Evolutionary conservation across 192 early-diverging fungal species (phyloP), one percentile per base, ranked within the genome.

Genomic region (Phlyctochytrium bullatum): DNA sequence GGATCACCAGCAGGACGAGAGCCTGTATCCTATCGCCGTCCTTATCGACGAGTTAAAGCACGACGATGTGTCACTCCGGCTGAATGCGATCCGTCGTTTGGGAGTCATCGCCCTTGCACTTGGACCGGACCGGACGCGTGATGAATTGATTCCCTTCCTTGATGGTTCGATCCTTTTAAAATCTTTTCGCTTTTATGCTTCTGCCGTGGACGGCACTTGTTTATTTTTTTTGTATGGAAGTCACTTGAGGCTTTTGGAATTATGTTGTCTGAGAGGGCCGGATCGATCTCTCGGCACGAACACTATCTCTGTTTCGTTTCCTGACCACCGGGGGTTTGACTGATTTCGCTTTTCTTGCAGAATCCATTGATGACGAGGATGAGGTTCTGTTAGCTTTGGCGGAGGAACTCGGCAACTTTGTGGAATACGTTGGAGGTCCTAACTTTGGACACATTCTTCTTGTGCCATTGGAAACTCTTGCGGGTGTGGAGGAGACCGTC

Each of bases 351-450:
- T n/a, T 73, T 76, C 34, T 65, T 32, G 25, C 73, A 96, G 97
- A 99, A 81, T 95, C 94, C 16, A 96, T 96, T 71, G 96, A 99
- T 78, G 97, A 99, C 73, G 97, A 99, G 72, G 97, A 99, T 75
- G 97, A 99, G 75, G 89, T 99, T 34, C 75, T 99, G 62, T 69
- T 96, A 24, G 90, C 92, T 36, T 80, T 99, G 36, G 97, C 96
- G 17, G 93, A 96, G 75, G 91, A 97, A 65, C 85, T 99, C 50
- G 96, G 93, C 24, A 80, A 89, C 72, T 94, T 99, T 79, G 86
- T 91, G 59, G 90, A 95, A 68, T 91, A 90, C 66, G 89, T 98
- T 27, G 97, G 97, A 23, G 97, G 97, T 16, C 85, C 91, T 14
- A 83, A 87, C 32, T 88, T 88, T 76, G 93, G 90, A 2, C 92